phyloP scores from a whole-genome alignment of 2,329 filamentous ascomycete genomes.

The Trichoderma hamatum region DNA sequence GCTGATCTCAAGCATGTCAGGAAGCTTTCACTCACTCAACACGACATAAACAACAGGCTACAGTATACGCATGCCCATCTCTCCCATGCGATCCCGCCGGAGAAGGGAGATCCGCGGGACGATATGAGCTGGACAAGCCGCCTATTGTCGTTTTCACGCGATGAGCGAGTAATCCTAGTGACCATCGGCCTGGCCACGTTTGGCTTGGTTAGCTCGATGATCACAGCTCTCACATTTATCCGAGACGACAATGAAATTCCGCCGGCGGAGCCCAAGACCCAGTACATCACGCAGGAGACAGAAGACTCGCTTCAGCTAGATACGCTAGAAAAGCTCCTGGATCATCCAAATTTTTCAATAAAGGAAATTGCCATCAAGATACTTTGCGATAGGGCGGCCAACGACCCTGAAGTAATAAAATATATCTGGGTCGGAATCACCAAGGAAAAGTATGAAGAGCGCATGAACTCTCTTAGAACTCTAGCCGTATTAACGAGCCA shows the following conservation, averaged over 20 bases:
- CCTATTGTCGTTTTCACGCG: conserved; percentile 43
- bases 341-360: conserved; percentile 73
- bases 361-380: conserved; percentile 68
- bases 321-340: conserved; percentile 68
- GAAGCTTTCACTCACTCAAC: conserved; percentile 5
- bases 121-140: conserved; percentile 45
- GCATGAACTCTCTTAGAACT: conserved; percentile 59
- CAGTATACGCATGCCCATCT: not conserved
- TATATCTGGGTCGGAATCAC: conserved; percentile 62
- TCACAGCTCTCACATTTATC: conserved; percentile 60
- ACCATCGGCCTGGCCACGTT: conserved; percentile 62
- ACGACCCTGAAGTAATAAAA: conserved; percentile 58
- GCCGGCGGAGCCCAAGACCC: conserved; percentile 64
- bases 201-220: conserved; percentile 60
- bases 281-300: conserved; percentile 75
- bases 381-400: conserved; percentile 58
- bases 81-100: conserved; percentile 1
- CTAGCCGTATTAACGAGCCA: conserved; percentile 57
- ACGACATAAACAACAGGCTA: not conserved
- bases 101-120: conserved; percentile 28
- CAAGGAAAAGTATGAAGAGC: conserved; percentile 59
- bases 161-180: conserved; percentile 58
- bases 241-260: conserved; percentile 69
- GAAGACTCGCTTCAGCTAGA: conserved; percentile 69
- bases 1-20: not conserved